phyloP scores from a whole-genome alignment of 1,284 basidiomycete genomes.

The Somion occarium region DNA sequence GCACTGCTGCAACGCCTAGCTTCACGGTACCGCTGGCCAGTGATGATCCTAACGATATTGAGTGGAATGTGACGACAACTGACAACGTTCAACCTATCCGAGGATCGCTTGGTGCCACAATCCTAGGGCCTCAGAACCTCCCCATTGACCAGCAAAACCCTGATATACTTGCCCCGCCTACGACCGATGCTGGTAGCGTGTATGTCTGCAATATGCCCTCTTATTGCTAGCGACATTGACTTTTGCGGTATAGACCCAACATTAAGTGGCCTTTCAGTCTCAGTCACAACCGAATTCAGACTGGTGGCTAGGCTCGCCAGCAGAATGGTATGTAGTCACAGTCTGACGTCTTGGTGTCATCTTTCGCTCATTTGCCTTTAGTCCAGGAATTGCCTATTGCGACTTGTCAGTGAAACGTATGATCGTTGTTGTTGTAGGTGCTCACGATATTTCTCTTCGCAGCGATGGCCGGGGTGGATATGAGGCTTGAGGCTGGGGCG shows the following conservation, averaged over 20 bases:
- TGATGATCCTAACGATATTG: slow-evolving; percentile 45
- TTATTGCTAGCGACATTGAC: too few species aligned
- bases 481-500: slow-evolving; percentile 32
- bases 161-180: slow-evolving; percentile 55
- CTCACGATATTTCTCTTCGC: not conserved
- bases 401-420: slow-evolving; percentile 30
- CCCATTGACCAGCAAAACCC: slow-evolving; percentile 47
- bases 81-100: slow-evolving; percentile 27
- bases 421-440: not conserved
- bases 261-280: slow-evolving; percentile 64
- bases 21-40: slow-evolving; percentile 38
- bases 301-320: slow-evolving; percentile 36
- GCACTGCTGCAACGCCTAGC: slow-evolving; percentile 1
- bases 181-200: slow-evolving; percentile 56
- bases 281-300: slow-evolving; percentile 51
- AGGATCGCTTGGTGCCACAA: slow-evolving; percentile 38
- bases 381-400: slow-evolving; percentile 53
- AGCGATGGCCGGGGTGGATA: slow-evolving; percentile 56
- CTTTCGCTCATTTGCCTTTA: slow-evolving; percentile 14
- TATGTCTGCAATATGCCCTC: slow-evolving; percentile 32
- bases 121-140: slow-evolving; percentile 51
- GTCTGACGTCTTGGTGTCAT: not conserved
- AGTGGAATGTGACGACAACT: slow-evolving; percentile 17
- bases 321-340: slow-evolving; percentile 52
- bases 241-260: slow-evolving; percentile 33